These are phyloP conservation scores for Penicillium samsonianum DNA, from an alignment of 495 filamentous ascomycete species.

Conservation along the genomic window DNA sequence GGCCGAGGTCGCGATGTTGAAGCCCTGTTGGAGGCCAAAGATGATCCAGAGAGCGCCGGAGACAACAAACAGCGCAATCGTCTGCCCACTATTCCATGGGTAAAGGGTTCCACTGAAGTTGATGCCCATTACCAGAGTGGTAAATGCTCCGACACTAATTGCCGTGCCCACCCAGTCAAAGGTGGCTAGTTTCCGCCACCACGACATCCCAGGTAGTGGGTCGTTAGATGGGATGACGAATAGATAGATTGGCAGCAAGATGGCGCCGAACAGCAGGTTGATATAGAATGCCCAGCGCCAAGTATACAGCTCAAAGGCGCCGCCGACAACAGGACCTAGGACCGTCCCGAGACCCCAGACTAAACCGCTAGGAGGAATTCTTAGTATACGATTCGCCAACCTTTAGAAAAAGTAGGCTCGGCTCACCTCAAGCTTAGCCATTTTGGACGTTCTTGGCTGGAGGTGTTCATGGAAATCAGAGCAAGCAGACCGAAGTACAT, in stretches of 20 bases:
- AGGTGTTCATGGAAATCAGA: conserved; percentile 45
- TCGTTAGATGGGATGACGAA: conserved; percentile 52
- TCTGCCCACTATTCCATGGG: conserved; percentile 26
- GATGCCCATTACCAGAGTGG: conserved; percentile 29
- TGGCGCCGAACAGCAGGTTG: conserved; percentile 55
- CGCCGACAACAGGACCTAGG: conserved; percentile 45
- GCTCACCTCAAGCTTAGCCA: conserved; percentile 45
- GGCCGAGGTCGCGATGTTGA: conserved; percentile 47
- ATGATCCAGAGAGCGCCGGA: conserved; percentile 24
- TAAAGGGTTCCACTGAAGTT: conserved; percentile 37
- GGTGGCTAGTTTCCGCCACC: conserved; percentile 38
- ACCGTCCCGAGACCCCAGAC: conserved; percentile 51
- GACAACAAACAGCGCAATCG: conserved; percentile 30
- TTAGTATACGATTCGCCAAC: background rate
- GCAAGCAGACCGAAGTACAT: conserved; percentile 55
- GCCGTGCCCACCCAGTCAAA: conserved; percentile 34
- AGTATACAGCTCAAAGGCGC: conserved; percentile 36
- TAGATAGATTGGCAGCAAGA: conserved; percentile 55
- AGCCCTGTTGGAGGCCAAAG: conserved; percentile 48
- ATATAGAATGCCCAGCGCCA: conserved; percentile 52
- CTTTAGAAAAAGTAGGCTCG: background rate
- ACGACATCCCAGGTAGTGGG: conserved; percentile 39
- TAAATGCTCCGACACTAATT: conserved; percentile 29
- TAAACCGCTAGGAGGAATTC: conserved; percentile 14
- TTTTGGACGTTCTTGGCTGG: conserved; percentile 42